phyloP scores from a whole-genome alignment of 352 stramenopile species.

The Phytophthora cryptogea region DNA sequence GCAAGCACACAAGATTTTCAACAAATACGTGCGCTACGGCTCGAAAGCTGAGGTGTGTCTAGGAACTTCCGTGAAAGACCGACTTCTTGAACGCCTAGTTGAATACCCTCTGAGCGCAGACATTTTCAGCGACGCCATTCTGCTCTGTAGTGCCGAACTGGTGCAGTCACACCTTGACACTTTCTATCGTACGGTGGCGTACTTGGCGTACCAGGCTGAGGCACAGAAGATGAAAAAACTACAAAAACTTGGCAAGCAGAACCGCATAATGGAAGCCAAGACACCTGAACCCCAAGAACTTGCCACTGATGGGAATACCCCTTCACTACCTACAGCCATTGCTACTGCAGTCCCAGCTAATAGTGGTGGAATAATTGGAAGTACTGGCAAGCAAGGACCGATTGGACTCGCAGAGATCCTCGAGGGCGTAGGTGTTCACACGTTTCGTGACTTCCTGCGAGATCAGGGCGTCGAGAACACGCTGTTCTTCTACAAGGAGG shows the following conservation, averaged over 20 bases:
- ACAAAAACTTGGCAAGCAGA: slow-evolving; percentile 13
- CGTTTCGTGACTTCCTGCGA: slow-evolving; percentile 62
- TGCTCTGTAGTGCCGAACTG: slow-evolving; percentile 63
- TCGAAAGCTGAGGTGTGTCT: slow-evolving; percentile 73
- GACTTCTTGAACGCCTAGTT: slow-evolving; percentile 45
- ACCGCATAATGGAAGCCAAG: slow-evolving; percentile 15
- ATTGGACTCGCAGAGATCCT: slow-evolving; percentile 47
- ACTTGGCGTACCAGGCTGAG: slow-evolving; percentile 46
- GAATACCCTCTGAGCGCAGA: slow-evolving; percentile 51
- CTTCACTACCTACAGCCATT: slow-evolving; percentile 1
- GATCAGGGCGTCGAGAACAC: slow-evolving; percentile 56
- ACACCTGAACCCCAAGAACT: slow-evolving; percentile 3
- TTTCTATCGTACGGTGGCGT: slow-evolving; percentile 55
- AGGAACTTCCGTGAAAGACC: slow-evolving; percentile 46
- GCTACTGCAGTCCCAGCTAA: slow-evolving; percentile 6
- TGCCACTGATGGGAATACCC: slow-evolving; percentile 1
- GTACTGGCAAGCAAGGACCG: slow-evolving; percentile 8
- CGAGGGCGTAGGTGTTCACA: slow-evolving; percentile 51
- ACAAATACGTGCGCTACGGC: slow-evolving; percentile 75
- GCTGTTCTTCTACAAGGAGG: slow-evolving; percentile 76
- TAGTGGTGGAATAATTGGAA: slow-evolving; percentile 4
- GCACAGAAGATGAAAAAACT: slow-evolving; percentile 17
- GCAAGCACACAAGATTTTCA: slow-evolving; percentile 77
- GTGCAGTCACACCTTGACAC: slow-evolving; percentile 64
- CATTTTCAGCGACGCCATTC: slow-evolving; percentile 63